phyloP scores from a whole-genome alignment of 1,284 basidiomycete genomes.

The Papiliotrema nemorosa region DNA sequence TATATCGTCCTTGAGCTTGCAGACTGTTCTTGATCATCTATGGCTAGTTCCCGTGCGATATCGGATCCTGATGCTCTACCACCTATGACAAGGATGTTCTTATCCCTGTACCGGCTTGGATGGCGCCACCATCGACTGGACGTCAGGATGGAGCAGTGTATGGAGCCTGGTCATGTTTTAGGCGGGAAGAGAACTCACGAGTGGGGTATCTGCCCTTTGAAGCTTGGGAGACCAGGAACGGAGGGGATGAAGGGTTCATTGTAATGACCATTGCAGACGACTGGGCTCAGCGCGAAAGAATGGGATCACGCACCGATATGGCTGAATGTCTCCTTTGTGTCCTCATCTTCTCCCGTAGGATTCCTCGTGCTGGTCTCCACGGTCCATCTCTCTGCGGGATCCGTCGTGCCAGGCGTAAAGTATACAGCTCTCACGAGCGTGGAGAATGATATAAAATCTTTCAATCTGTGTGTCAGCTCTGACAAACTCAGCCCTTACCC shows the following conservation, averaged over 20 bases:
- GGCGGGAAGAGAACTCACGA: conserved; percentile 13
- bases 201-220: conserved; percentile 25
- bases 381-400: conserved; percentile 14
- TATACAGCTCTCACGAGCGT: conserved; percentile 12
- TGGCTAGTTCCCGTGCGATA: conserved; percentile 50
- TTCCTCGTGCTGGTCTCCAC: conserved; percentile 10
- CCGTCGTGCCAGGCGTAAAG: conserved; percentile 8
- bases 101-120: conserved; percentile 27
- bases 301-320: conserved; percentile 3
- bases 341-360: background rate
- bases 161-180: too few species aligned
- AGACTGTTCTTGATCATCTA: conserved; percentile 9
- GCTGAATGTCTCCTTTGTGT: conserved; percentile 3
- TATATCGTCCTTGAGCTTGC: conserved; percentile 9
- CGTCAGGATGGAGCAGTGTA: background rate
- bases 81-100: conserved; percentile 52
- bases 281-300: background rate
- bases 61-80: conserved; percentile 52
- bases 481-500: too few species aligned
- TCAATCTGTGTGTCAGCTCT: background rate
- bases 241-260: conserved; percentile 49
- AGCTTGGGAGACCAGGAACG: conserved; percentile 35
- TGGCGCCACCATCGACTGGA: conserved; percentile 49
- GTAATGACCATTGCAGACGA: conserved; percentile 51
- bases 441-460: conserved; percentile 2